A percentile compares a stretch with the other conserved stretches of the same genome.
phyloP scores from a whole-genome alignment of 106 monocot species.

The Chionographis japonica region DNA sequence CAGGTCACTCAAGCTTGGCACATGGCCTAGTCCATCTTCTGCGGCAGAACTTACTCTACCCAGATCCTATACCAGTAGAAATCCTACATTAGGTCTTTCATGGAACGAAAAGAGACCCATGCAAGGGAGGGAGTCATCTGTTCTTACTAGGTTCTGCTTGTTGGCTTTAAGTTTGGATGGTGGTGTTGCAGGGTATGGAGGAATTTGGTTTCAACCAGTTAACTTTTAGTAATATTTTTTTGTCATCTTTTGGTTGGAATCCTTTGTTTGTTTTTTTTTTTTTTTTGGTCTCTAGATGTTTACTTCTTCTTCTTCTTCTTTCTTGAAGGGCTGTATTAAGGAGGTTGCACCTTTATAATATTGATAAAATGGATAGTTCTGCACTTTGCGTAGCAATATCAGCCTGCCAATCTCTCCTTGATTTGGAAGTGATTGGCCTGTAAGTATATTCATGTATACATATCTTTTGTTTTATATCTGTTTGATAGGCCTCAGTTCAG shows the following conservation, averaged over 20 bases:
- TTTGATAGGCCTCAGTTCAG: no score
- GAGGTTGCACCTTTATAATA: constrained; percentile 66
- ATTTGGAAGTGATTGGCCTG: constrained; percentile 71
- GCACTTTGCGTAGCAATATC: constrained; percentile 49
- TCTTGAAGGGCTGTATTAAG: constrained; percentile 52
- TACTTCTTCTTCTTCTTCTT: constrained; percentile 5
- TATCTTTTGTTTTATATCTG: neutral
- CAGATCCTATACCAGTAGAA: constrained; percentile 18
- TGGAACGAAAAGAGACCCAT: constrained; percentile 46
- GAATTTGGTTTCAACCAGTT: neutral
- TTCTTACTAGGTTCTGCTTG: constrained; percentile 72
- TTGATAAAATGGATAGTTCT: constrained; percentile 54
- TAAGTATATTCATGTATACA: constrained; percentile 25
- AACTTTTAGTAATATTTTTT: neutral
- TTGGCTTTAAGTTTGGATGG: constrained; percentile 50
- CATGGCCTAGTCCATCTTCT: constrained; percentile 14
- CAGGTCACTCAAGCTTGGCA: constrained; percentile 82
- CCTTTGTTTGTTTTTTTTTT: no score
- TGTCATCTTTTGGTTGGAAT: no score
- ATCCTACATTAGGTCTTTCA: constrained; percentile 22
- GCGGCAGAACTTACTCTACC: constrained; percentile 11
- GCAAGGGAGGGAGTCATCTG: constrained; percentile 42
- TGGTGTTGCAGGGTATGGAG: constrained; percentile 60
- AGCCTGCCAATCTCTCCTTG: constrained; percentile 49
- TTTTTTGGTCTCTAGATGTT: neutral